Evolutionary conservation across 1,284 basidiomycete genomes (phyloP).

Genomic region (Agroathelia rolfsii): DNA sequence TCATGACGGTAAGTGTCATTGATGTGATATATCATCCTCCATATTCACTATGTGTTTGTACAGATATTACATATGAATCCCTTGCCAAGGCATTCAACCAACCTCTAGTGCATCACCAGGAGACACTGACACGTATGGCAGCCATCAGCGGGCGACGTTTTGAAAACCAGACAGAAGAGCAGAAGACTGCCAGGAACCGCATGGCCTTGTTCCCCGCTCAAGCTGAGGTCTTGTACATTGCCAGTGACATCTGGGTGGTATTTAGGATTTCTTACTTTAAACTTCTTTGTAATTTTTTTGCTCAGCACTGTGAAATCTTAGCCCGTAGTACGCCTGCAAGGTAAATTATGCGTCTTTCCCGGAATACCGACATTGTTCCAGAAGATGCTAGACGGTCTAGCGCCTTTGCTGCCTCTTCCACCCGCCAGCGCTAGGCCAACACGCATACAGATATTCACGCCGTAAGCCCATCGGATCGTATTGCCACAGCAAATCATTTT

Average conservation of each 20-base stretch:
- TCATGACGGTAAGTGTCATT: conserved; percentile 67
- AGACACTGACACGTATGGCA: conserved; percentile 74
- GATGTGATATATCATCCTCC: no score
- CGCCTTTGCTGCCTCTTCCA: conserved; percentile 68
- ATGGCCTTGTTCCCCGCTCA: conserved; percentile 78
- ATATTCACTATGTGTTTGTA: no score
- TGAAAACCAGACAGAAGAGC: conserved; percentile 55
- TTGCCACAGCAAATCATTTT: conserved; percentile 4
- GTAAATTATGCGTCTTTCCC: conserved; percentile 83
- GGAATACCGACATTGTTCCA: conserved; percentile 86
- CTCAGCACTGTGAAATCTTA: conserved; percentile 18
- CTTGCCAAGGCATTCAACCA: conserved; percentile 82
- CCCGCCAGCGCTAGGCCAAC: conserved; percentile 59
- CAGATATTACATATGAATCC: conserved; percentile 84
- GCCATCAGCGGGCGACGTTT: conserved; percentile 52
- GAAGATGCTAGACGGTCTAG: conserved; percentile 64
- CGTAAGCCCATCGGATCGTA: no score
- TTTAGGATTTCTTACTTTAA: conserved; percentile 15
- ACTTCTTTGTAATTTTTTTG: neutral
- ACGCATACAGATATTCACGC: conserved; percentile 71
- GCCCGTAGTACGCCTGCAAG: conserved; percentile 77
- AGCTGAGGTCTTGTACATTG: conserved; percentile 71
- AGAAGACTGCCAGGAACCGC: conserved; percentile 60
- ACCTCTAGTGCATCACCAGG: conserved; percentile 65
- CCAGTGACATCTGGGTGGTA: conserved; percentile 77